These are phyloP conservation scores for Fusarium temperatum DNA, from an alignment of 2,329 filamentous ascomycete species.

Conservation along the genomic window DNA sequence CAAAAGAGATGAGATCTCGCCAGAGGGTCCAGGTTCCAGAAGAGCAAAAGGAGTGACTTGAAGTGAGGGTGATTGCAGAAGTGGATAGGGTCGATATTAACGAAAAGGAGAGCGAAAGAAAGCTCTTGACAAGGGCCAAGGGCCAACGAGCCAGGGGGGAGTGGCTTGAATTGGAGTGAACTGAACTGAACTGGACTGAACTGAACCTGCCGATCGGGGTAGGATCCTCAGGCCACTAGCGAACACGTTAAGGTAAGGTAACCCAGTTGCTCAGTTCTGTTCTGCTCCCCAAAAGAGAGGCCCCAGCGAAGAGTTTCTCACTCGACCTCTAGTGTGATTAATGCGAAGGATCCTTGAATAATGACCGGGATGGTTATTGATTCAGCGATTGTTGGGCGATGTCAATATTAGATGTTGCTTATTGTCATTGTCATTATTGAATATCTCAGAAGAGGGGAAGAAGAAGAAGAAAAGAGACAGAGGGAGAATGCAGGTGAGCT, in stretches of 20 bases:
- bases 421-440: not conserved
- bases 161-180: slow-evolving; percentile 44
- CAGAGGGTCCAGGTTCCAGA: slow-evolving; percentile 39
- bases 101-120: slow-evolving; percentile 50
- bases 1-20: slow-evolving; percentile 36
- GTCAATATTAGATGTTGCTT: not conserved
- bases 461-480: slow-evolving; percentile 19
- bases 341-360: slow-evolving; percentile 18
- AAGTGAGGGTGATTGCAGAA: slow-evolving; percentile 50
- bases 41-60: slow-evolving; percentile 52
- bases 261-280: not conserved
- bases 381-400: slow-evolving; percentile 9
- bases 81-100: slow-evolving; percentile 52
- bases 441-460: slow-evolving; percentile 5
- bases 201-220: slow-evolving; percentile 47
- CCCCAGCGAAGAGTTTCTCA: slow-evolving; percentile 36
- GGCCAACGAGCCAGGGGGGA: slow-evolving; percentile 35
- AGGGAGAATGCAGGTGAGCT: slow-evolving; percentile 33
- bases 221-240: slow-evolving; percentile 47
- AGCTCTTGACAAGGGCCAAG: slow-evolving; percentile 42
- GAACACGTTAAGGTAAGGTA: slow-evolving; percentile 16
- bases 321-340: slow-evolving; percentile 28
- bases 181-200: slow-evolving; percentile 12
- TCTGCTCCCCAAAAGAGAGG: slow-evolving; percentile 25
- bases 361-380: not conserved